Evolutionary conservation across 148 eudicot species (phyloP), one percentile per base, ranked within the genome.

Genomic region (Vaccinium myrtillus): DNA sequence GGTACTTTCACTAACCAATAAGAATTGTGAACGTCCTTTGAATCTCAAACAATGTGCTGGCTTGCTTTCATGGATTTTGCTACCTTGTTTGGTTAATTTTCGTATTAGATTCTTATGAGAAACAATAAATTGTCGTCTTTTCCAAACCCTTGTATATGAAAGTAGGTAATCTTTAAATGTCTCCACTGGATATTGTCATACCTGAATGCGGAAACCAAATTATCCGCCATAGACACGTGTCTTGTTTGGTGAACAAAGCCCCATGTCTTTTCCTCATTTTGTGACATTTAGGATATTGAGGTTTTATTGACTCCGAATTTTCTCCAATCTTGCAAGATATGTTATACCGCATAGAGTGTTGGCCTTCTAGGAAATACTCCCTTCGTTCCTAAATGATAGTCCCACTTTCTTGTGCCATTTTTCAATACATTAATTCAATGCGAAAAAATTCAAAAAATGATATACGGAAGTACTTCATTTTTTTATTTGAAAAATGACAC

Each of bases 1-100:
- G 87, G 87, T 85, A 87, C 49, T 36, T 58, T 8, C 54, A 1
- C 8, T 21, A 18, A 58, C 50, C 27, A 25, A 30, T 4, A 56
- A 58, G 70, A 80, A 51, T 51, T 11, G 54, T 51, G 54, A 51
- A 36, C 39, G 79, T 14, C 30, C 30, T 46, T 21, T 16, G 65
- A 30, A 16, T 78, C 65, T 30, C n/a, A 30, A 23, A 25, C 18
- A 27, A 2, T 32, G 32, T 54, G 80, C 13, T 77, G 25, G 81
- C 7, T 18, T 54, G 18, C 13, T 55, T 78, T 32, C n/a, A 78
- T 18, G 2, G 23, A 78, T 54, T 27, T 54, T 78, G 55, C 43
- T 78, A 3, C 55, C 23, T 54, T 10, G 1, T 23, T 0, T 27
- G 36, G 23, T 30, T 55, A 27, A 6, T 51, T 53, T 27, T 30